Evolutionary conservation across 805 yeast species (phyloP).

Genomic region (Saccharomycopsis fibuligera): DNA sequence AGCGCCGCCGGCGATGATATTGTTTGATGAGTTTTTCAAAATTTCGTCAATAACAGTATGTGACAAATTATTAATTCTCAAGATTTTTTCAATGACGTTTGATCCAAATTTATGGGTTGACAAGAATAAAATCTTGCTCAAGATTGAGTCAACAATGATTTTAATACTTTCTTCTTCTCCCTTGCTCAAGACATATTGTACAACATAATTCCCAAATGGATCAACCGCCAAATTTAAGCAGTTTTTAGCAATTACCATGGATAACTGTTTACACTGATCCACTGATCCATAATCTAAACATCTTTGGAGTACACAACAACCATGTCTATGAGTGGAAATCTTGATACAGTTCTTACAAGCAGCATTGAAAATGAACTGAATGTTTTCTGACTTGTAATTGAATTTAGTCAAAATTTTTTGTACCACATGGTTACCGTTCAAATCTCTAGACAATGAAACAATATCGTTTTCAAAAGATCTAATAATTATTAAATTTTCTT

Average conservation of each 20-base stretch:
- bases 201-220: constrained; percentile 96
- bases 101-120: constrained; percentile 90
- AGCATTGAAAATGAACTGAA: constrained; percentile 86
- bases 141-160: constrained; percentile 31
- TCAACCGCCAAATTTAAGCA: constrained; percentile 72
- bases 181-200: constrained; percentile 75
- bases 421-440: constrained; percentile 95
- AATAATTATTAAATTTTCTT: constrained; percentile 64
- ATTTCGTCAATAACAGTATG: constrained; percentile 48
- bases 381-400: constrained; percentile 44
- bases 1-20: constrained; percentile 22
- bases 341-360: constrained; percentile 66
- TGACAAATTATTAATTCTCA: constrained; percentile 42
- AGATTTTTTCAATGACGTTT: constrained; percentile 86
- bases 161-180: constrained; percentile 29
- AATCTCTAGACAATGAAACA: constrained; percentile 74
- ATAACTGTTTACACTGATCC: constrained; percentile 61
- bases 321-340: constrained; percentile 93
- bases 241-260: constrained; percentile 58
- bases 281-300: constrained; percentile 84
- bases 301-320: constrained; percentile 94
- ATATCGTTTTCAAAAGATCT: constrained; percentile 60
- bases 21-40: constrained; percentile 28
- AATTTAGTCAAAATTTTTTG: constrained; percentile 84
- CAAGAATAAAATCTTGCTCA: constrained; percentile 34